These are phyloP conservation scores for Yamadazyma trypodendri DNA, from an alignment of 1,139 yeast genomes.

Conservation along the genomic window DNA sequence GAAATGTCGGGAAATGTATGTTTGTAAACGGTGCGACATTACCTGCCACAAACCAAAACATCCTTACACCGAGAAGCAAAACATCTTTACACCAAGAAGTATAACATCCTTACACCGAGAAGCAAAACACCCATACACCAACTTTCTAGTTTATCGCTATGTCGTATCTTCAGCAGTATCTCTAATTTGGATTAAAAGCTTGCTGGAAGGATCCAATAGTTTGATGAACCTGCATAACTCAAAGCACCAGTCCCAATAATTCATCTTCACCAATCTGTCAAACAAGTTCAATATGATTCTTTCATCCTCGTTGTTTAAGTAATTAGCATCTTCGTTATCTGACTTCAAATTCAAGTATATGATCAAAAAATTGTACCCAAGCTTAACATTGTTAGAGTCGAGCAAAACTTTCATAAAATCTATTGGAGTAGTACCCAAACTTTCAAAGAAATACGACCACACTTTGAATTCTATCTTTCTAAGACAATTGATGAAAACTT, in stretches of 20 bases:
- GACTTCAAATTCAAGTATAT: slow-evolving; percentile 41
- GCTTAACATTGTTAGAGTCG: slow-evolving; percentile 32
- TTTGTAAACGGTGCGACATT: no score
- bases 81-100: no score
- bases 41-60: no score
- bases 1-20: neutral
- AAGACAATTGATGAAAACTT: slow-evolving; percentile 42
- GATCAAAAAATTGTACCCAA: slow-evolving; percentile 43
- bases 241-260: slow-evolving; percentile 47
- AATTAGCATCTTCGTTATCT: slow-evolving; percentile 24
- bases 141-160: no score
- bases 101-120: no score
- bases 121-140: no score
- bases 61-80: no score
- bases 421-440: slow-evolving; percentile 36
- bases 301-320: slow-evolving; percentile 30
- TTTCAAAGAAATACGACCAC: slow-evolving; percentile 39
- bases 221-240: slow-evolving; percentile 47
- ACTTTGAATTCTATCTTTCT: slow-evolving; percentile 43
- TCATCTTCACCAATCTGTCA: slow-evolving; percentile 29
- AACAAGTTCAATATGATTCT: slow-evolving; percentile 35
- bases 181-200: slow-evolving; percentile 18
- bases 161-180: neutral
- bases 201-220: slow-evolving; percentile 40
- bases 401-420: slow-evolving; percentile 40